Evolutionary conservation across 768 basidiomycete genomes (phyloP).

Genomic region (Rhodosporidiobolus odoratus): DNA sequence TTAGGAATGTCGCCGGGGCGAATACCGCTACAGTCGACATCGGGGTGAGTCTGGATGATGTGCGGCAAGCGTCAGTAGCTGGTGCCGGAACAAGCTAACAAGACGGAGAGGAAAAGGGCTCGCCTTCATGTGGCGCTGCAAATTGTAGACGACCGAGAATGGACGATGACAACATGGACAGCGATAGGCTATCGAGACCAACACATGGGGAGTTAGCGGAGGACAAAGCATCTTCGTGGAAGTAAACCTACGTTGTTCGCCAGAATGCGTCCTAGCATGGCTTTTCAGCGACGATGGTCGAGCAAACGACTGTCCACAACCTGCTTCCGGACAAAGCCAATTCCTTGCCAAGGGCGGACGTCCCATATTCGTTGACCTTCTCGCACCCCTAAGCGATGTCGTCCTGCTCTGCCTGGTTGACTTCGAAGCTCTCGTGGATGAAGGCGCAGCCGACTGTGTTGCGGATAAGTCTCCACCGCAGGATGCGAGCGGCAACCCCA

Average conservation of each 20-base stretch:
- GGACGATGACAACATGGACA: not conserved
- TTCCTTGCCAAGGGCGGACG: not conserved
- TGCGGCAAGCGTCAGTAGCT: not conserved
- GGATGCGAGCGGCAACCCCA: too few relatives aligned
- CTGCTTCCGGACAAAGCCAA: not conserved
- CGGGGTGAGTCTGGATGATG: not conserved
- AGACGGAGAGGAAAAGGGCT: not conserved
- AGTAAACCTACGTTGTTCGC: not conserved
- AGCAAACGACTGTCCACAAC: not conserved
- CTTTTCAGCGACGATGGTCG: not conserved
- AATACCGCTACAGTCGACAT: not conserved
- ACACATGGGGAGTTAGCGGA: not conserved
- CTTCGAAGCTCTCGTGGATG: too few relatives aligned
- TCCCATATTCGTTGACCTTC: not conserved
- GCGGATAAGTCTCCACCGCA: too few relatives aligned
- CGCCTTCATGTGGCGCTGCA: conserved; percentile 10
- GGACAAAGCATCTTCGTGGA: not conserved
- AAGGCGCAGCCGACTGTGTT: too few relatives aligned
- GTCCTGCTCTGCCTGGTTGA: too few relatives aligned
- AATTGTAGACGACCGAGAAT: conserved; percentile 2
- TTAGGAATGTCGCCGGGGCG: not conserved
- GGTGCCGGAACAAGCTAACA: too few relatives aligned
- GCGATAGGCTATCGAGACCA: not conserved
- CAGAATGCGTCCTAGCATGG: not conserved
- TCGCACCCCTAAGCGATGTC: not conserved